Evolutionary conservation across 306 rosid species (phyloP).

Genomic region (Dalbergia cultrata): DNA sequence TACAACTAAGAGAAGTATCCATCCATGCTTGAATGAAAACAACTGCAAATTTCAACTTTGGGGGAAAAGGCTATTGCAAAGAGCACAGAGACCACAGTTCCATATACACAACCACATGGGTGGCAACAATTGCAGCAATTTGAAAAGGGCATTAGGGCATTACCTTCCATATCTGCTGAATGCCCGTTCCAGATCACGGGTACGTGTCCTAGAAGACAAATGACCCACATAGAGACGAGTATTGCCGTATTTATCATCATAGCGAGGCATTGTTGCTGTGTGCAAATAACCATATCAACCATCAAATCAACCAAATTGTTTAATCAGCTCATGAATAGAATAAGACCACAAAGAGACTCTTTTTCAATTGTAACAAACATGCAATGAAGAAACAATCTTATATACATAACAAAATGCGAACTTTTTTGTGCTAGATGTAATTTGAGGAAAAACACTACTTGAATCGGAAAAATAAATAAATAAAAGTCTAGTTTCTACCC

Average conservation of each 20-base stretch:
- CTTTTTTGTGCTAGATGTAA: neutral
- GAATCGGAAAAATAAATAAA: neutral
- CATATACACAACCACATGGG: neutral
- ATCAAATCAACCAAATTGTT: neutral
- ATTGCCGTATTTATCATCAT: constrained; percentile 67
- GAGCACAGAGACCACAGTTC: neutral
- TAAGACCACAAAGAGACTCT: neutral
- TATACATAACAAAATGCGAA: neutral
- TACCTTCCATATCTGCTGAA: constrained; percentile 79
- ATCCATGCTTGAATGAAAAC: neutral
- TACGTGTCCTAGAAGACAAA: constrained; percentile 60
- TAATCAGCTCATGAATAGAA: neutral
- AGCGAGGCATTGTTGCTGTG: constrained; percentile 65
- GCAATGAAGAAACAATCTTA: neutral
- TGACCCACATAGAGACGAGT: constrained; percentile 74
- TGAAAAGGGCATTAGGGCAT: neutral
- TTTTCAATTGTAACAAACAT: neutral
- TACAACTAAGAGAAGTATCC: neutral
- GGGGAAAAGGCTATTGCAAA: neutral
- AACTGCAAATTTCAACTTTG: neutral
- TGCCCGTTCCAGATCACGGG: constrained; percentile 67
- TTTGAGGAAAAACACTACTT: neutral
- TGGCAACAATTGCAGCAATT: neutral
- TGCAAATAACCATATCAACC: constrained; percentile 4
- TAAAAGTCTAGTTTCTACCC: neutral